Evolutionary conservation across 768 basidiomycete species (phyloP), one percentile per base, ranked within the genome.

Genomic region (Erythrobasidium yunnanense): DNA sequence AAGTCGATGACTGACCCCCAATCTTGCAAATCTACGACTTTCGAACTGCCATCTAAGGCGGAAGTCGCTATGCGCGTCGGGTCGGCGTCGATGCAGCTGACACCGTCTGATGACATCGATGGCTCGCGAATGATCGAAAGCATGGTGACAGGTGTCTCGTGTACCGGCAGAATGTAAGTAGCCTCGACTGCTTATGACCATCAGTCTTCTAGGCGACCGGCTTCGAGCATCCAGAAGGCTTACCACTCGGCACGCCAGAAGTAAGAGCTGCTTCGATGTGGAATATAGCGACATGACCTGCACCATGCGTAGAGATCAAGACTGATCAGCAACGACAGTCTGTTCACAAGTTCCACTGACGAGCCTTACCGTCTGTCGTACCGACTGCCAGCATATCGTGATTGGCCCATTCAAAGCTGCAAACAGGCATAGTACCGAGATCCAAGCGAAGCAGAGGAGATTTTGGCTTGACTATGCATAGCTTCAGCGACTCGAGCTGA

Each of bases 381-480:
- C 91, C 92, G 13, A 87, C 83, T 0, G 88, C 90, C 5, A 99
- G 75, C 11, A 84, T 71, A 65, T 87, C 85, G 68, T 88, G 88
- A 69, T 88, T 90, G 0, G 84, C 87, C 91, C 91, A 96, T 70
- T 95, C 90, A 57, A 95, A 79, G 17, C 83, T 81, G 81, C 83
- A 86, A 73, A 85, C 86, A n/a, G 80, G 78, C 0, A 87, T 81
- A 46, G 89, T 87, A 58, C 85, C 84, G 1, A 89, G 76, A 70
- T 87, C 83, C 1, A 96, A 82, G 8, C 83, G 81, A 4, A 92
- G 54, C 1, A 87, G 72, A 0, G 91, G 88, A 51, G 85, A 17
- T 11, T 51, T 78, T 0, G 82, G 58, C 15, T 67, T 55, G 15
- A 77, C 77, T 77, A 57, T 0, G 49, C 1, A 42, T 42, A 11